phyloP scores from a whole-genome alignment of 2,329 filamentous ascomycete species.

The Rutstroemia sp. region DNA sequence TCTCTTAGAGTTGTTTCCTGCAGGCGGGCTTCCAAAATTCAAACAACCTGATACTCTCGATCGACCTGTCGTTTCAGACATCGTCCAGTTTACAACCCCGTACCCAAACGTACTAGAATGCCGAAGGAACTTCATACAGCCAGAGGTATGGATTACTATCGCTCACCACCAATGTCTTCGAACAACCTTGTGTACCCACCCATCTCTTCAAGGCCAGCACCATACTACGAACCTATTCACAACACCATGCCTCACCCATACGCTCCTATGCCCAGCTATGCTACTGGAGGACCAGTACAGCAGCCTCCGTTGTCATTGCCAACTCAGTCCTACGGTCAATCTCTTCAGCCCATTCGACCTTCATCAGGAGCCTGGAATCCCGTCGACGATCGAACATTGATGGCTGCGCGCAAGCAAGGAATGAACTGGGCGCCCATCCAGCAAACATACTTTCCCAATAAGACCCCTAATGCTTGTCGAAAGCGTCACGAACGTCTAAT shows the following conservation, averaged over 20 bases:
- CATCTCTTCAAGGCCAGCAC: conserved; percentile 1
- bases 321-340: conserved; percentile 5
- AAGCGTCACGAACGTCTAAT: conserved; percentile 82
- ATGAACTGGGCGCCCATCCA: conserved; percentile 83
- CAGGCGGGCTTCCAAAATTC: not conserved
- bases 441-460: conserved; percentile 65
- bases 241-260: conserved; percentile 4
- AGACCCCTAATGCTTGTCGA: conserved; percentile 66
- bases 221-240: conserved; percentile 8
- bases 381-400: conserved; percentile 66
- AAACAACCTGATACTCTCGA: not conserved
- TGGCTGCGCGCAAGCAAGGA: conserved; percentile 63
- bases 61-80: conserved; percentile 1
- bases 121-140: conserved; percentile 2
- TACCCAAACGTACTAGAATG: conserved; percentile 1
- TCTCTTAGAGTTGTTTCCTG: not conserved
- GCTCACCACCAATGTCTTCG: conserved; percentile 6
- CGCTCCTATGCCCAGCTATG: conserved; percentile 5
- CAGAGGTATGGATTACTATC: conserved; percentile 9
- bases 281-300: conserved; percentile 13
- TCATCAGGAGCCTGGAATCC: conserved; percentile 65
- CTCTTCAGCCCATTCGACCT: conserved; percentile 34
- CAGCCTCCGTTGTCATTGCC: conserved; percentile 10
- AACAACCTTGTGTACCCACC: conserved; percentile 4
- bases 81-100: not conserved